Evolutionary conservation across 768 basidiomycete genomes (phyloP).

Genomic region (Asterophora parasitica): DNA sequence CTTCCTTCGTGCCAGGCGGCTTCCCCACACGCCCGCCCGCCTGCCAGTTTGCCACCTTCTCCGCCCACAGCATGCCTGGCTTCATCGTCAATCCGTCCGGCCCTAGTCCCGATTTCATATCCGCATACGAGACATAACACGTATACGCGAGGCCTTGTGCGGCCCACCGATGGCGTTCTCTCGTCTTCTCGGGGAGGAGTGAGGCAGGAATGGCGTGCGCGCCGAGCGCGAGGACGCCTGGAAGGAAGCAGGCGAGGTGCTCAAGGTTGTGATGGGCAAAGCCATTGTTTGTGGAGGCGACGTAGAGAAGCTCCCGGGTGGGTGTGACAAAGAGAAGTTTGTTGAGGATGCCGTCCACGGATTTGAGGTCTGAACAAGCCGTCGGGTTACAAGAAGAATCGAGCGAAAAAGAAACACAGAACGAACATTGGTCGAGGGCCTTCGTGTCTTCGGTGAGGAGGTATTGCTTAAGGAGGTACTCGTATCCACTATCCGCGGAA

Average conservation of each 20-base stretch:
- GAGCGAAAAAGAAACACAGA: not conserved
- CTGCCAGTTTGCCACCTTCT: constrained; percentile 42
- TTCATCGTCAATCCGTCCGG: constrained; percentile 51
- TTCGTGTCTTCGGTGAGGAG: constrained; percentile 47
- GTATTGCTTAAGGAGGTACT: constrained; percentile 65
- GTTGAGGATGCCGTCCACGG: constrained; percentile 48
- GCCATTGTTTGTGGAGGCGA: constrained; percentile 43
- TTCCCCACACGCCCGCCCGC: constrained; percentile 31
- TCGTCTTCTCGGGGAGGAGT: constrained; percentile 26
- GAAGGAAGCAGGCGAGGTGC: constrained; percentile 68
- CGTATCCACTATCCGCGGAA: constrained; percentile 58
- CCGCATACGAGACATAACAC: constrained; percentile 64
- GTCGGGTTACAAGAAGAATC: not conserved
- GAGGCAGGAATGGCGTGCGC: constrained; percentile 37
- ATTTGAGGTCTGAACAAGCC: constrained; percentile 42
- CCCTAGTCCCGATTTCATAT: constrained; percentile 59
- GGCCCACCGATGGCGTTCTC: constrained; percentile 59
- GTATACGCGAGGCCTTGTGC: constrained; percentile 67
- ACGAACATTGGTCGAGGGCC: constrained; percentile 50
- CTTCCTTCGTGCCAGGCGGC: constrained; percentile 44
- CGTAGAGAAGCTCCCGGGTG: constrained; percentile 55
- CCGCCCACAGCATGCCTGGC: constrained; percentile 40
- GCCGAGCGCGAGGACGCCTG: constrained; percentile 63
- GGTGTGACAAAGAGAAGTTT: constrained; percentile 56
- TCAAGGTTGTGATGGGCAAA: constrained; percentile 44